phyloP scores from a whole-genome alignment of 768 basidiomycete species.

The Leccinum rimulosum region DNA sequence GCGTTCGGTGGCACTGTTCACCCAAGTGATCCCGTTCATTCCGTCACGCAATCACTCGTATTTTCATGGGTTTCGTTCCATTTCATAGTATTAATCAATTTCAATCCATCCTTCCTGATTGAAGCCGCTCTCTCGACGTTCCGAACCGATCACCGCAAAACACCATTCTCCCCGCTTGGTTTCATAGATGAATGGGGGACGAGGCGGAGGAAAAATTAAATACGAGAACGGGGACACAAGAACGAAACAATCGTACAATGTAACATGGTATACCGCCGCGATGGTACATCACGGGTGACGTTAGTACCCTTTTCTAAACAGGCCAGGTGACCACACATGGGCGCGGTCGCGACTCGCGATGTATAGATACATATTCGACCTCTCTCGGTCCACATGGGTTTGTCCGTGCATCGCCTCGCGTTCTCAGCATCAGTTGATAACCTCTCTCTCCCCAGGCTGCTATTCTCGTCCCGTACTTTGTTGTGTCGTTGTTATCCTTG shows the following conservation, averaged over 20 bases:
- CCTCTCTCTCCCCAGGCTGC: background rate
- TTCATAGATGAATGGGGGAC: background rate
- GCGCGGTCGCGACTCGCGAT: background rate
- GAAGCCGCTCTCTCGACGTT: background rate
- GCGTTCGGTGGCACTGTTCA: background rate
- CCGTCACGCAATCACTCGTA: background rate
- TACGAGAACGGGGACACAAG: background rate
- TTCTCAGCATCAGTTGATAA: background rate
- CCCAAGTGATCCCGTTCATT: background rate
- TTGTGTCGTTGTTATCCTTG: background rate
- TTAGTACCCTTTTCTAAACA: background rate
- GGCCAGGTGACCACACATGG: background rate
- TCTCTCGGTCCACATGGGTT: background rate
- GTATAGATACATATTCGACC: background rate
- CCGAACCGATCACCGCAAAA: background rate
- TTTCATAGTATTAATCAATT: background rate
- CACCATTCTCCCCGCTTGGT: background rate
- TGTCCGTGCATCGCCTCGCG: background rate
- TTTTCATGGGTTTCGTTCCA: background rate
- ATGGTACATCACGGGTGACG: background rate
- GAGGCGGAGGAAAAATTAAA: background rate
- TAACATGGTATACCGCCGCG: background rate
- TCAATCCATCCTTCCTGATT: background rate
- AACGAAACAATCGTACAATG: background rate
- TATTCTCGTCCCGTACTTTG: background rate